Base-by-base conservation (phyloP, 2,329 filamentous ascomycete species). In the Cytospora chrysosperma region DNA sequence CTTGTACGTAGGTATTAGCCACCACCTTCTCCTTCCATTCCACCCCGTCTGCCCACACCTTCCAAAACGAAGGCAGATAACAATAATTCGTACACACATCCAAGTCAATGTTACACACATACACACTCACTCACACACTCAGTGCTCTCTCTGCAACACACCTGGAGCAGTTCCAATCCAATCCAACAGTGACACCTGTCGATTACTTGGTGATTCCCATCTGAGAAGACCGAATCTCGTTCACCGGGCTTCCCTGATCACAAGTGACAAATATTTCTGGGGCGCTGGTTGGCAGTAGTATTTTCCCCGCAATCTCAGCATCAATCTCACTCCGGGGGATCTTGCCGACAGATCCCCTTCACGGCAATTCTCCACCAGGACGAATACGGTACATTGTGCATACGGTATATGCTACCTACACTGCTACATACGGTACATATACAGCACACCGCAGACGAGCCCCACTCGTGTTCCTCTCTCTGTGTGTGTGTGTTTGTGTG, bases 281-380 rank as follows among this genome's bases (percentile, higher is more conserved):
- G 21, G 13, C 40, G 37, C 56, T 40, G 37, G 26, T 30, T 60
- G 43, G 30, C 56, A 49, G n/a, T 63, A 40, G 34, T 26, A 51
- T n/a, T 53, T 53, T 54, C 60, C 47, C 60, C 55, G 43, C 59
- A 55, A 59, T 60, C 56, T 63, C 56, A 50, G n/a, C 61, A 58
- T 53, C 56, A 43, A 63, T 65, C 54, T 58, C 32, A 61, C 43
- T 32, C 24, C n/a, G 47, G 43, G 58, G 62, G 49, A 62, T 62
- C 55, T 47, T 54, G 24, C 60, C 55, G 63, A 52, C 51, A 61
- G 58, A 61, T 61, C 58, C 58, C 53, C 19, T 47, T 49, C 58
- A 61, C 58, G 27, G 47, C 51, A 27, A n/a, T 52, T 49, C 63
- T 30, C 64, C 64, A 63, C 64, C 49, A 47, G 40, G 6, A 43